Evolutionary conservation across 495 filamentous ascomycete genomes (phyloP).

Genomic region (Trichoderma virens): DNA sequence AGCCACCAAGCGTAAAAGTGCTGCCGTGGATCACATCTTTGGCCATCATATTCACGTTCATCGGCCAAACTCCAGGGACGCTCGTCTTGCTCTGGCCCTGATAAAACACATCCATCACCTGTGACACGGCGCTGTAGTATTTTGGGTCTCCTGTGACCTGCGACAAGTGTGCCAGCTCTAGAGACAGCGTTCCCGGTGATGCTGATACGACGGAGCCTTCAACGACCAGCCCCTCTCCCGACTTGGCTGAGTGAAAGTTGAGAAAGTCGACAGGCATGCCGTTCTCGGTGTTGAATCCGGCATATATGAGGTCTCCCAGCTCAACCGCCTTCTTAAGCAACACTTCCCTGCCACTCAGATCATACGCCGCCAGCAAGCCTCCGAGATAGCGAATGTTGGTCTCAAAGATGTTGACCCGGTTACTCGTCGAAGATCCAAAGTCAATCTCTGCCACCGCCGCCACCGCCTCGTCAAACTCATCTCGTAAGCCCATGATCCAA

Average conservation of each 20-base stretch:
- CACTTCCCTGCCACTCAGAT: slow-evolving; percentile 62
- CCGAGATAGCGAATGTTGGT: slow-evolving; percentile 79
- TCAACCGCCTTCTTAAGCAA: slow-evolving; percentile 75
- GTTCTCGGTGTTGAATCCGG: slow-evolving; percentile 81
- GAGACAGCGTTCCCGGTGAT: slow-evolving; percentile 49
- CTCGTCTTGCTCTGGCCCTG: slow-evolving; percentile 57
- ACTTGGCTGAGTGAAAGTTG: slow-evolving; percentile 45
- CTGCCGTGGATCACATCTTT: slow-evolving; percentile 28
- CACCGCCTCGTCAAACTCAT: slow-evolving; percentile 79
- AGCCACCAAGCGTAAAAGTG: slow-evolving; percentile 62
- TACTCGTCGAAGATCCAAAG: slow-evolving; percentile 54
- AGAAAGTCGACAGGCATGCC: slow-evolving; percentile 66
- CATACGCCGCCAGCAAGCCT: slow-evolving; percentile 69
- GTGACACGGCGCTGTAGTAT: slow-evolving; percentile 84
- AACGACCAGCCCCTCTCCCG: slow-evolving; percentile 24
- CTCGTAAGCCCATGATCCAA: slow-evolving; percentile 83
- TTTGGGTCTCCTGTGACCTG: slow-evolving; percentile 79
- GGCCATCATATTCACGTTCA: slow-evolving; percentile 53
- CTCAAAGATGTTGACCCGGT: slow-evolving; percentile 69
- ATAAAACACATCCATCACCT: slow-evolving; percentile 72
- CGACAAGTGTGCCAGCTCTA: slow-evolving; percentile 81
- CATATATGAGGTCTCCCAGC: slow-evolving; percentile 74
- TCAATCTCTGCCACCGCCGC: slow-evolving; percentile 67
- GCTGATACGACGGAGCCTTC: slow-evolving; percentile 26
- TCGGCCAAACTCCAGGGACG: slow-evolving; percentile 80